Evolutionary conservation across 1,284 basidiomycete species (phyloP), one percentile per base, ranked within the genome.

Genomic region (Tilletiaria anomala): DNA sequence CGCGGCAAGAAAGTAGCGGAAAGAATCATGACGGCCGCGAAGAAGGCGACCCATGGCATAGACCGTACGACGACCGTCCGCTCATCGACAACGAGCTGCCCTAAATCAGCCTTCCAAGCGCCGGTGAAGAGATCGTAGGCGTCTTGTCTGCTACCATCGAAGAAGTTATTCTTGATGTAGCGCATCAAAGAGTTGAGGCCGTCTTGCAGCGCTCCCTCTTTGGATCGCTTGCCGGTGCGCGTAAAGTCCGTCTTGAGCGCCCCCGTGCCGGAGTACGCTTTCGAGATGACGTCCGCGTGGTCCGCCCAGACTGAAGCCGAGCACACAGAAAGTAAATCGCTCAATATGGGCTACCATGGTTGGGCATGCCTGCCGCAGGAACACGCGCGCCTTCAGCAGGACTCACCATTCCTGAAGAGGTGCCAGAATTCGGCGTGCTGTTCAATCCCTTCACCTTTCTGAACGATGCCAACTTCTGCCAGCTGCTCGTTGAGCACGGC

Each of bases 221-320:
- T 94, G 64, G 85, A 86, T 17, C 89, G 76, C 68, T 83, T 82
- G 56, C 88, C 91, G 0, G 88, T 96, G 37, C 69, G 89, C 1
- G 63, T 97, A 66, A 87, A 96, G 70, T 97, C 93, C 1, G 87
- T 88, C 70, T 97, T 99, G 54, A 99, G 71, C 1, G 93, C 93
- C 12, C 85, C 89, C 17, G 89, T 91, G 18, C 93, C 93, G 39
- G 80, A 83, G 69, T 99, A 97, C 0, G 89, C 88, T 46, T 76
- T 79, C 1, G 87, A 82, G 50, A 99, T 83, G 39, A 75, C 73
- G 68, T 99, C 87, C 15, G 87, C 93, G 65, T 97, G 91, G 64
- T 97, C 85, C 16, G 93, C 83, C 93, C 93, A 99, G 67, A 96
- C 88, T 20, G 20, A 17, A 20, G 29, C 32, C 1, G 8, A 1